phyloP scores from a whole-genome alignment of 257 asterid species.

The Cinchona pubescens region DNA sequence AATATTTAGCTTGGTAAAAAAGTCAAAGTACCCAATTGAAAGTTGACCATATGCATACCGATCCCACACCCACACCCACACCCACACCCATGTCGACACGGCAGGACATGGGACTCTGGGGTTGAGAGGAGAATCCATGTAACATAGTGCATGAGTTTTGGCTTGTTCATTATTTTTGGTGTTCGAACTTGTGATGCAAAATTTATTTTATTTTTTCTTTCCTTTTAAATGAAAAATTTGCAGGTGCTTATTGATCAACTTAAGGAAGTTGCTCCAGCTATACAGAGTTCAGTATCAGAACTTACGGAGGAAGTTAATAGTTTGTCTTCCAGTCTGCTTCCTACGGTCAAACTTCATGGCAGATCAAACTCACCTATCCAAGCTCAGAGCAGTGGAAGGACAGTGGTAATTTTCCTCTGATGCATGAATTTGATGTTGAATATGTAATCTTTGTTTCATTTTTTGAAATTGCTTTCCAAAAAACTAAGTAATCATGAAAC shows the following conservation, averaged over 20 bases:
- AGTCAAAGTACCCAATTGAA: too few species aligned
- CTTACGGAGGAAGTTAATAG: slow-evolving; percentile 83
- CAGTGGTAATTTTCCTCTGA: slow-evolving; percentile 41
- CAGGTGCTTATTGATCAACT: slow-evolving; percentile 96
- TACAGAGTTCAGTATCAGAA: slow-evolving; percentile 81
- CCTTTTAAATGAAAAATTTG: slow-evolving; percentile 12
- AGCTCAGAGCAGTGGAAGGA: slow-evolving; percentile 76
- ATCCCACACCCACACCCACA: too few species aligned
- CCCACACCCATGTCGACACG: too few species aligned
- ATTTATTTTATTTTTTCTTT: background rate
- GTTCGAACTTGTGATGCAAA: slow-evolving; percentile 5
- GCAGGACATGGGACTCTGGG: too few species aligned
- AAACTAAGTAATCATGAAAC: slow-evolving; percentile 23
- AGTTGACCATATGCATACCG: too few species aligned
- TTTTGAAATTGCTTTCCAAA: slow-evolving; percentile 20
- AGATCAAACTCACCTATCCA: slow-evolving; percentile 69
- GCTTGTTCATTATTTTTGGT: background rate
- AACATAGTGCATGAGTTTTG: background rate
- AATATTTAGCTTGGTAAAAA: too few species aligned
- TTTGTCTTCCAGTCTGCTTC: slow-evolving; percentile 66
- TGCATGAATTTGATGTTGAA: slow-evolving; percentile 14
- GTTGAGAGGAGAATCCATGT: too few species aligned
- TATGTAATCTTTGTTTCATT: slow-evolving; percentile 1
- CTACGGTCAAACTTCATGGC: slow-evolving; percentile 40
- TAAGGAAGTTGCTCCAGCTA: slow-evolving; percentile 93